These are phyloP conservation scores for Fraxinus paxiana DNA, from an alignment of 305 asterid species.

Conservation along the genomic window DNA sequence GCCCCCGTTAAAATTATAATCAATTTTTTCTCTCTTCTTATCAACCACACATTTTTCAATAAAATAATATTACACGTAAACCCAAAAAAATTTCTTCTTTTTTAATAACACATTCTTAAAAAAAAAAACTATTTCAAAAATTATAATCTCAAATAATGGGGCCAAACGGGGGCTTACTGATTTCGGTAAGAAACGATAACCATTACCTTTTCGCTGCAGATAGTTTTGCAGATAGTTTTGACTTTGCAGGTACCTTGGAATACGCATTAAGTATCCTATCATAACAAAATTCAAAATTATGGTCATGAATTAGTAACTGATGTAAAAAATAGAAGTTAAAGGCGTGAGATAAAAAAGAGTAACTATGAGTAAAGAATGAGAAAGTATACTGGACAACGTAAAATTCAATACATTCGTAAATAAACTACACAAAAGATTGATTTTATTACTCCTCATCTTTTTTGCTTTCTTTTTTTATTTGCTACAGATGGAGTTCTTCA, in stretches of 20 bases:
- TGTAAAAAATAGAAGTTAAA: background rate
- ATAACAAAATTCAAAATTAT: constrained; percentile 14
- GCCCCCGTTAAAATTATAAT: background rate
- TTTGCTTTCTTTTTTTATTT: too few species aligned
- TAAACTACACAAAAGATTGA: background rate
- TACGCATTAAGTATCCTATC: constrained; percentile 64
- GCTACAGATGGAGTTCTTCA: background rate
- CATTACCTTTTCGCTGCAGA: constrained; percentile 59
- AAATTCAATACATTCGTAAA: background rate
- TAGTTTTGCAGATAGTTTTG: constrained; percentile 27
- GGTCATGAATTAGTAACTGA: background rate
- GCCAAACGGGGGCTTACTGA: background rate
- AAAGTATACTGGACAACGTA: background rate
- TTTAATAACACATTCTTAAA: too few species aligned
- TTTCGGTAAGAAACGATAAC: background rate
- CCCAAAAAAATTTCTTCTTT: background rate
- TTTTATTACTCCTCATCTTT: background rate
- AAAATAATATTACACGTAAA: background rate
- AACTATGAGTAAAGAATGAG: background rate
- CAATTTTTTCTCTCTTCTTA: too few species aligned
- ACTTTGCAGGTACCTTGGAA: constrained; percentile 64
- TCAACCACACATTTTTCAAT: too few species aligned
- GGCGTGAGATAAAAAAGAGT: background rate
- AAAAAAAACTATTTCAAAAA: too few species aligned
- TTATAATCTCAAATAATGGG: background rate